Percentiles rank a stretch among this genome's conserved stretches.
These are phyloP conservation scores for Yamadazyma aaseri DNA, from an alignment of 1,139 yeast genomes.

Conservation along the genomic window DNA sequence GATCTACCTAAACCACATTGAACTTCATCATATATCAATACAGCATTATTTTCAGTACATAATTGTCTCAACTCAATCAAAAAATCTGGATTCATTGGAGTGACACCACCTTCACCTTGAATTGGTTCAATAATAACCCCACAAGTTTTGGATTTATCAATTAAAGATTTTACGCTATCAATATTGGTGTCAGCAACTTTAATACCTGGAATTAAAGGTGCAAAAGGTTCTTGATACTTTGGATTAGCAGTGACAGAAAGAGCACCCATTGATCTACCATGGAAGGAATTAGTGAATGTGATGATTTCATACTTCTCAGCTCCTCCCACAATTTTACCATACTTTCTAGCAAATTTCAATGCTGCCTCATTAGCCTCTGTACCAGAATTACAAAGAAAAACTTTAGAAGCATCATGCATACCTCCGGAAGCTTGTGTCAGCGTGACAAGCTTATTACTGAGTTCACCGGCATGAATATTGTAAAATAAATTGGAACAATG, in stretches of 20 bases:
- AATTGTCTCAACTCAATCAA: conserved; percentile 62
- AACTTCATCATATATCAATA: conserved; percentile 89
- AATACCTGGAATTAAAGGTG: conserved; percentile 87
- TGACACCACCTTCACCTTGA: conserved; percentile 97
- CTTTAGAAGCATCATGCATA: conserved; percentile 74
- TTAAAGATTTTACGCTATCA: conserved; percentile 54
- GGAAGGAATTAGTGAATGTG: conserved; percentile 87
- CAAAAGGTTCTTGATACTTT: conserved; percentile 87
- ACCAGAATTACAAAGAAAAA: conserved; percentile 91
- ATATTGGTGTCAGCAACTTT: conserved; percentile 61
- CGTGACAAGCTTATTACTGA: conserved; percentile 68
- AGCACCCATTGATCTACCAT: conserved; percentile 94
- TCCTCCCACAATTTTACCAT: conserved; percentile 55
- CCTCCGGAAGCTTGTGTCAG: conserved; percentile 72
- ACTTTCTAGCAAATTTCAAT: conserved; percentile 87
- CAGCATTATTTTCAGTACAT: conserved; percentile 68
- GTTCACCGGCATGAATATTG: conserved; percentile 79
- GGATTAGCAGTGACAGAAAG: conserved; percentile 88
- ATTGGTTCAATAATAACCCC: conserved; percentile 95
- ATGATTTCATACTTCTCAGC: conserved; percentile 70
- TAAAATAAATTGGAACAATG: conserved; percentile 87
- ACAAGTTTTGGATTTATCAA: conserved; percentile 70
- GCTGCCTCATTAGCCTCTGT: conserved; percentile 99
- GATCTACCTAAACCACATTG: conserved; percentile 96
- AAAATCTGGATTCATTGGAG: conserved; percentile 62